phyloP scores from a whole-genome alignment of 139 green algal species.

The Chlamydomonas sphaeroides region DNA sequence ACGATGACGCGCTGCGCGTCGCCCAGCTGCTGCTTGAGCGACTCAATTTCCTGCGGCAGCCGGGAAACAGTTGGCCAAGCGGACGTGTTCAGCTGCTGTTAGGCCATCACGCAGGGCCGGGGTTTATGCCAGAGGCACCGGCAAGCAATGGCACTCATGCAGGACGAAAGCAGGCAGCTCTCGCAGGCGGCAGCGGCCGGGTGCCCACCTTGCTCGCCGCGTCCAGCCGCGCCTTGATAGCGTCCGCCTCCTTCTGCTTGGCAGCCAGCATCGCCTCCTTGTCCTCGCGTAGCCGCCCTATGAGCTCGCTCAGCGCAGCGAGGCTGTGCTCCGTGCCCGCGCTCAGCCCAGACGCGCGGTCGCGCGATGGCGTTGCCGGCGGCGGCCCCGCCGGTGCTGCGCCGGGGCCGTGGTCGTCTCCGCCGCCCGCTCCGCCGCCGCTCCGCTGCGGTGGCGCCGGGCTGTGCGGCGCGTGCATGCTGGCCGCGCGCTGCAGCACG shows the following conservation, averaged over 20 bases:
- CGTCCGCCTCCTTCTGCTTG: conserved; percentile 27
- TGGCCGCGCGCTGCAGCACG: background rate
- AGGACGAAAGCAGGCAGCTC: too few relatives aligned
- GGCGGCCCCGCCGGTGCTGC: background rate
- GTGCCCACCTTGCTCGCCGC: conserved; percentile 20
- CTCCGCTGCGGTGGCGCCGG: background rate
- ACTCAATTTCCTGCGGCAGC: conserved; percentile 9
- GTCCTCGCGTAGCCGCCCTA: conserved; percentile 17
- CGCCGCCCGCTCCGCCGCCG: background rate
- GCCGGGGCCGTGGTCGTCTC: conserved; percentile 1
- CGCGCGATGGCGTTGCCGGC: background rate
- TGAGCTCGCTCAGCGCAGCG: conserved; percentile 6
- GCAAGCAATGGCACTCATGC: too few relatives aligned
- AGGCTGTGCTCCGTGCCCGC: conserved; percentile 14
- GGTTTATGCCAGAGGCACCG: too few relatives aligned
- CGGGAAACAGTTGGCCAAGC: too few relatives aligned
- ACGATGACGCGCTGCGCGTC: conserved; percentile 37
- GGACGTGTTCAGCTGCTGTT: too few relatives aligned
- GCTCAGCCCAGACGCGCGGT: background rate
- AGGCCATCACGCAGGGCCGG: too few relatives aligned
- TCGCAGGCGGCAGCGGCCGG: too few relatives aligned
- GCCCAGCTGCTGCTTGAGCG: conserved; percentile 20
- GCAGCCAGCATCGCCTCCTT: conserved; percentile 5
- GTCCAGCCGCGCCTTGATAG: background rate
- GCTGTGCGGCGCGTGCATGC: conserved; percentile 15